Evolutionary conservation across 73 alveolate species (phyloP), one percentile per base, ranked within the genome.

Genomic region (Symbiodinium pilosum): DNA sequence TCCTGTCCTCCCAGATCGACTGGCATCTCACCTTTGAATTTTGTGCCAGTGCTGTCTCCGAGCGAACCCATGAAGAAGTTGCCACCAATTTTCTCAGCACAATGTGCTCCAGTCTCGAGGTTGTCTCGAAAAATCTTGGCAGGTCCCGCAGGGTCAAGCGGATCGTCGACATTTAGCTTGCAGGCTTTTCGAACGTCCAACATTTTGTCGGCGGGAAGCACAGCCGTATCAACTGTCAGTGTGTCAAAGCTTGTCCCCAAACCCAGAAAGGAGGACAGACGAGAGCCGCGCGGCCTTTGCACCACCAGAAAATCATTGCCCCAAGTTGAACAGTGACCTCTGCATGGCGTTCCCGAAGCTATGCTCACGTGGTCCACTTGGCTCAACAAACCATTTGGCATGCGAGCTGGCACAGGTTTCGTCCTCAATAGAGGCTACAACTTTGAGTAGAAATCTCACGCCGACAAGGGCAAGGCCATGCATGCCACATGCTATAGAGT

Each of bases 101-200:
- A 64, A 26, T 64, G 81, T 0, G 41, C 32, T 28, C 81, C 81
- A 3, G 81, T 64, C 81, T 64, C 81, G 41, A 64, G 41, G 41
- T 64, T 64, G 81, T 64, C 81, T 64, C 81, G 81, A 64, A 64
- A 64, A 38, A 64, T 64, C 41, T 64, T 64, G 81, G 81, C 81
- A 3, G 81, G 81, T 28, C 81, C 81, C 38, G 14, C 81, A n/a
- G 81, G 81, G 30, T 64, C 81, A 1, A 64, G 81, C 2, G 81
- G 81, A 28, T 64, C 81, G 38, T 26, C 81, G 6, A 64, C 14
- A 64, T 64, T 64, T 18, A 64, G 11, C 81, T 64, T 64, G 81
- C 81, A 64, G 81, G 81, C 81, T 64, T 64, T 64, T 64, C 81
- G 81, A 64, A 64, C 34, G 81, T 64, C 81, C 7, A 64, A n/a